Evolutionary conservation across 306 rosid species (phyloP).

Genomic region (Sindora glabra): DNA sequence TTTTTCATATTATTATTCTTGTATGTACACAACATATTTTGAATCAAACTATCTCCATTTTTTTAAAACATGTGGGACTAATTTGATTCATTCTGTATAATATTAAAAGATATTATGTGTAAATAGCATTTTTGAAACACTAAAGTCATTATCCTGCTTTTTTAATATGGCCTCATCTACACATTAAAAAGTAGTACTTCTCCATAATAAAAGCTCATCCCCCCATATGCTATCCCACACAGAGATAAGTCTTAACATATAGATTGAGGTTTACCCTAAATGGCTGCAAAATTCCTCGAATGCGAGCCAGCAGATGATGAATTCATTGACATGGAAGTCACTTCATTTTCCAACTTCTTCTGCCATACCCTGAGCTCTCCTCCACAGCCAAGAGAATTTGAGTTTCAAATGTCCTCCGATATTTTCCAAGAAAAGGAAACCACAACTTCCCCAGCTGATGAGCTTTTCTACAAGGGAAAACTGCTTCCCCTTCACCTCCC

Average conservation of each 20-base stretch:
- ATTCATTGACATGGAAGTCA: constrained; percentile 85
- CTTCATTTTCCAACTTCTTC: constrained; percentile 51
- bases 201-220: constrained; percentile 30
- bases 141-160: constrained; percentile 16
- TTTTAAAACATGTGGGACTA: too few relatives aligned
- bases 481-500: constrained; percentile 98
- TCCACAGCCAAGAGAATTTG: constrained; percentile 68
- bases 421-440: constrained; percentile 43
- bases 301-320: constrained; percentile 71
- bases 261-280: constrained; percentile 15
- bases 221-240: constrained; percentile 13
- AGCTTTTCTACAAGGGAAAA: constrained; percentile 97
- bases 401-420: constrained; percentile 93
- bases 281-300: constrained; percentile 47
- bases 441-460: constrained; percentile 95
- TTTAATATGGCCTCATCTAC: constrained; percentile 16
- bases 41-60: too few relatives aligned
- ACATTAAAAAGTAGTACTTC: constrained; percentile 36
- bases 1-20: too few relatives aligned
- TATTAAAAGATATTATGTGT: too few relatives aligned
- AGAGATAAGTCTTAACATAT: constrained; percentile 15
- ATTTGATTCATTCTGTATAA: too few relatives aligned
- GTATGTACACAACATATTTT: too few relatives aligned
- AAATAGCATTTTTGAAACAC: too few relatives aligned
- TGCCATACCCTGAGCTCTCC: constrained; percentile 38